Evolutionary conservation across 495 filamentous ascomycete species (phyloP).

Genomic region (Hamigera avellanea): DNA sequence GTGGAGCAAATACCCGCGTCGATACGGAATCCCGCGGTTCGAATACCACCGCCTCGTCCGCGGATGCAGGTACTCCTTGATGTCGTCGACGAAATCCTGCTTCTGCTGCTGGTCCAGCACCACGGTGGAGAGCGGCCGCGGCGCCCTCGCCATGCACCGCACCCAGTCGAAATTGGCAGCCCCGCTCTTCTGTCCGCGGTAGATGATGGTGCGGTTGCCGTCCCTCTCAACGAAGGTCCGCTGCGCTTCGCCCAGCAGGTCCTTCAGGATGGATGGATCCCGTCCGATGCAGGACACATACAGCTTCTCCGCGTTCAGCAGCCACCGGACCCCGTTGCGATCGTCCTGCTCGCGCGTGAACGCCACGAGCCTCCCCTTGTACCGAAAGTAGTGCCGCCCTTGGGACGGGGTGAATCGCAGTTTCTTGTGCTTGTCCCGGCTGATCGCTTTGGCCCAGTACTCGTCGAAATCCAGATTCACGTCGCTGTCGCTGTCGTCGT

Average conservation of each 20-base stretch:
- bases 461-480: slow-evolving; percentile 22
- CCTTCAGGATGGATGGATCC: slow-evolving; percentile 51
- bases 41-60: slow-evolving; percentile 67
- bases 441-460: slow-evolving; percentile 34
- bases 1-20: slow-evolving; percentile 36
- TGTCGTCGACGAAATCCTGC: slow-evolving; percentile 58
- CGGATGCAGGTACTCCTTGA: slow-evolving; percentile 79
- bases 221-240: slow-evolving; percentile 45
- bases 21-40: slow-evolving; percentile 47
- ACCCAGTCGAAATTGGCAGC: slow-evolving; percentile 43
- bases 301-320: slow-evolving; percentile 44
- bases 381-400: slow-evolving; percentile 57
- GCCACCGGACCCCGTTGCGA: slow-evolving; percentile 9
- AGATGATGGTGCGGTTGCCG: slow-evolving; percentile 52
- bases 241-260: slow-evolving; percentile 54
- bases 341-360: slow-evolving; percentile 37
- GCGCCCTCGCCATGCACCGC: slow-evolving; percentile 55
- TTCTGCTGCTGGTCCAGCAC: slow-evolving; percentile 70
- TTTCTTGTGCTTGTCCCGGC: slow-evolving; percentile 42
- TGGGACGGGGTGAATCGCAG: slow-evolving; percentile 54
- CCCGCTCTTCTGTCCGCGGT: slow-evolving; percentile 35
- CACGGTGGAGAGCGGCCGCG: slow-evolving; percentile 72
- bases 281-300: slow-evolving; percentile 57
- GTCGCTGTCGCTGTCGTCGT: slow-evolving; percentile 27
- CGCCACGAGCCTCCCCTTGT: slow-evolving; percentile 40